phyloP scores from a whole-genome alignment of 2,329 filamentous ascomycete species.

The Emergomyces pasteurianus region DNA sequence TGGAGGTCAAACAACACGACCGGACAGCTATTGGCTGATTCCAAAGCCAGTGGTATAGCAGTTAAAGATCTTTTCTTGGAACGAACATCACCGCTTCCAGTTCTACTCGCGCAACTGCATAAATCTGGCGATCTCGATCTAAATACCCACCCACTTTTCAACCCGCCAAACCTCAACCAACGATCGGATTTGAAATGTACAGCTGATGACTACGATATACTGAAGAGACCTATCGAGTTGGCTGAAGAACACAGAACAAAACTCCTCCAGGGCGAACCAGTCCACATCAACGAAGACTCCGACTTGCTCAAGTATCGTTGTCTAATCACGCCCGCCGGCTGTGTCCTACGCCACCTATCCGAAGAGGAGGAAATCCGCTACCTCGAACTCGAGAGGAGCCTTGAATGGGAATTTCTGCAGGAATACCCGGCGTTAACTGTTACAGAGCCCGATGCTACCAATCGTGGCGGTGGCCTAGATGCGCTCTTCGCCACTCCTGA shows the following conservation, averaged over 20 bases:
- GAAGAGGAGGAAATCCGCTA: slow-evolving; percentile 36
- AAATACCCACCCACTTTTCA: slow-evolving; percentile 29
- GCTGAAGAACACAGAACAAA: slow-evolving; percentile 32
- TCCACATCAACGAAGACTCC: slow-evolving; percentile 26
- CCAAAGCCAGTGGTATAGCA: slow-evolving; percentile 21
- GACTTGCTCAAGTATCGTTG: slow-evolving; percentile 29
- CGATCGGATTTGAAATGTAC: slow-evolving; percentile 32
- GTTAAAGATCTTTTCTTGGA: slow-evolving; percentile 32
- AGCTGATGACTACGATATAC: slow-evolving; percentile 27
- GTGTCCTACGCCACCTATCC: slow-evolving; percentile 33
- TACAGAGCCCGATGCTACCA: slow-evolving; percentile 31
- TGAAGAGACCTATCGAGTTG: slow-evolving; percentile 29
- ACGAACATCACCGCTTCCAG: slow-evolving; percentile 26
- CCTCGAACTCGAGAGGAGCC: slow-evolving; percentile 32
- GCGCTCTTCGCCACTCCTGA: slow-evolving; percentile 34
- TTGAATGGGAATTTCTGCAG: slow-evolving; percentile 23
- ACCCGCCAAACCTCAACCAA: slow-evolving; percentile 29
- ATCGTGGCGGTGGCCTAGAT: slow-evolving; percentile 34
- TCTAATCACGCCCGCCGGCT: slow-evolving; percentile 35
- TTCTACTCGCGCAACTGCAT: slow-evolving; percentile 28
- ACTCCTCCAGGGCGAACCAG: slow-evolving; percentile 29
- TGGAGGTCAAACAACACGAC: slow-evolving; percentile 31
- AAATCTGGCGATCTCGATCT: slow-evolving; percentile 25
- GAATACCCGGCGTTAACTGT: slow-evolving; percentile 27
- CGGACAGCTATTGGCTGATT: slow-evolving; percentile 28